Percentiles rank a stretch among this genome's conserved stretches.
Conservation (phyloP, 2,329 filamentous ascomycete species). For the Sclerotinia subarctica region DNA sequence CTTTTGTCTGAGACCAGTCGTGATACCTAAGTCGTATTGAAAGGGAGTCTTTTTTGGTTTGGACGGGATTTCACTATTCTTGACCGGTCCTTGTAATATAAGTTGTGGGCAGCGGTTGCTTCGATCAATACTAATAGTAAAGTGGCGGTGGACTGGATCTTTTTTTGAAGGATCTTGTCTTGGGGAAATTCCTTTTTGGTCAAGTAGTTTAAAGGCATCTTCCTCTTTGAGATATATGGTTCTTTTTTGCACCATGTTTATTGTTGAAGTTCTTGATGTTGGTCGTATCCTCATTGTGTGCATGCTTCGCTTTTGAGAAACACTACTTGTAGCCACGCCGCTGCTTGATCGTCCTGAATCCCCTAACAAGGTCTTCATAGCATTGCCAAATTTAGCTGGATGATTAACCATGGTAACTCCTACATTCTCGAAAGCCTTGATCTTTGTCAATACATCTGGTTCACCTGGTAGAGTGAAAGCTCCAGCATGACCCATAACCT, state of each 20-base stretch:
- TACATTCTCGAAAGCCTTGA: conserved; percentile 60
- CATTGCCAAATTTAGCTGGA: conserved; percentile 69
- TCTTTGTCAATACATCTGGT: conserved; percentile 61
- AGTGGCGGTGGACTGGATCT: conserved; percentile 43
- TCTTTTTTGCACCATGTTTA: conserved; percentile 43
- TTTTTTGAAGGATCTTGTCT: conserved; percentile 29
- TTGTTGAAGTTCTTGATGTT: conserved; percentile 4
- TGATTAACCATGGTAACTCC: conserved; percentile 71
- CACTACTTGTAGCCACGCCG: conserved; percentile 39
- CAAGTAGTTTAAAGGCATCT: conserved; percentile 54
- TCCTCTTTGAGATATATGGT: conserved; percentile 54
- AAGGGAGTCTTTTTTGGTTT: conserved; percentile 58
- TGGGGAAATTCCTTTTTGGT: conserved; percentile 36
- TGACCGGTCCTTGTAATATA: conserved; percentile 49
- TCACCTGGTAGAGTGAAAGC: conserved; percentile 68
- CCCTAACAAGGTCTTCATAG: conserved; percentile 60
- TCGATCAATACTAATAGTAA: conserved; percentile 66
- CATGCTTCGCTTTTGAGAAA: conserved; percentile 49
- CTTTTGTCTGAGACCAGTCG: conserved; percentile 40
- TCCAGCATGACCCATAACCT: conserved; percentile 77
- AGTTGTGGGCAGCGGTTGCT: conserved; percentile 60
- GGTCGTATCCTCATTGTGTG: conserved; percentile 45
- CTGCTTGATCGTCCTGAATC: conserved; percentile 40
- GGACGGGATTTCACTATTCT: conserved; percentile 40
- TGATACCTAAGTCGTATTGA: conserved; percentile 51